Evolutionary conservation across 2,329 filamentous ascomycete species (phyloP), one percentile per base, ranked within the genome.

Genomic region (Colletotrichum tofieldiae): DNA sequence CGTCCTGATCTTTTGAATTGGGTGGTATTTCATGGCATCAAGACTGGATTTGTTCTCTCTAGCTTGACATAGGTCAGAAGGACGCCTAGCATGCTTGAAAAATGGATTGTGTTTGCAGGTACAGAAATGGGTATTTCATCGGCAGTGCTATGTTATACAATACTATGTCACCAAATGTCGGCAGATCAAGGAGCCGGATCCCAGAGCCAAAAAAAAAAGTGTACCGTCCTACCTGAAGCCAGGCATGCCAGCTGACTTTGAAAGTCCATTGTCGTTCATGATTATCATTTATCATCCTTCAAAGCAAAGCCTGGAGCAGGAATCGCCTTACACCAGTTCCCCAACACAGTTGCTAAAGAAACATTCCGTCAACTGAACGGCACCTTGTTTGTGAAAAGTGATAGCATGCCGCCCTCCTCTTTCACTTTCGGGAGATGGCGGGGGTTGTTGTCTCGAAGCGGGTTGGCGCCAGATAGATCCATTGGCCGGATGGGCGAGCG

Each of bases 381-480:
- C 32, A 26, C 39, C 43, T n/a, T 55, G n/a, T 52, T 49, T 41
- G 35, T 61, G 47, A 67, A 51, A 71, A 67, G 45, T 63, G 65
- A 47, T 35, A 54, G 45, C 65, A 41, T 47, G 43, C 58, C 35
- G 56, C 55, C 41, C 26, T 29, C n/a, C 29, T 14, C 39, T 37
- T 65, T 62, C 51, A 52, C 41, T 43, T 11, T 41, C 37, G 65
- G 69, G 65, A 67, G 69, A 58, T 72, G 65, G 59, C 52, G 43
- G 69, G 58, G 26, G n/a, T 26, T 26, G 41, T 14, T 43, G 26
- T 64, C 69, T 72, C 37, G 58, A 72, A 72, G 60, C 29, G 64
- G 64, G 55, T 65, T 74, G 68, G 64, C 72, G 64, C 58, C 37
- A 49, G 41, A 26, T 45, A 43, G 32, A 29, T 51, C 61, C 68